phyloP scores from a whole-genome alignment of 768 basidiomycete genomes.

The Psilocybe tampanensis region DNA sequence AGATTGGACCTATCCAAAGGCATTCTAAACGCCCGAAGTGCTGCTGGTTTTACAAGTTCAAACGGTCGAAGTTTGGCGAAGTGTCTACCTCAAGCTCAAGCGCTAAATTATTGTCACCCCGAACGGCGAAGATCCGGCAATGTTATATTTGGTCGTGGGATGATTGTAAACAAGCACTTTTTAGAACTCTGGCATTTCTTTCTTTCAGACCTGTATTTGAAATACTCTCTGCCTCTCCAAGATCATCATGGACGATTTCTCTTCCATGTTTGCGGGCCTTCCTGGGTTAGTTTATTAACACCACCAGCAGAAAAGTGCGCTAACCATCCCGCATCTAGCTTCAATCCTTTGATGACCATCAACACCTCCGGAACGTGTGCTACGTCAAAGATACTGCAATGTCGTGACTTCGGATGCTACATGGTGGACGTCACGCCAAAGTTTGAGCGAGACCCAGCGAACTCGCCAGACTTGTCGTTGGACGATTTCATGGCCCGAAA shows the following conservation, averaged over 20 bases:
- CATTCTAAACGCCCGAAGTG: no score
- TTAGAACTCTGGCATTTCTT: no score
- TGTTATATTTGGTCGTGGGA: no score
- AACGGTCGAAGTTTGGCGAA: no score
- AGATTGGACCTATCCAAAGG: no score
- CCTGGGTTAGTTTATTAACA: background rate
- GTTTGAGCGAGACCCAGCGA: slow-evolving; percentile 22
- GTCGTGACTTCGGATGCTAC: slow-evolving; percentile 27
- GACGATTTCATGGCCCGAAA: slow-evolving; percentile 30
- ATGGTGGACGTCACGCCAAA: slow-evolving; percentile 29
- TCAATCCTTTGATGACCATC: slow-evolving; percentile 30
- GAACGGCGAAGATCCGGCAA: no score
- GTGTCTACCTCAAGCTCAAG: no score
- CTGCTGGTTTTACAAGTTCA: no score
- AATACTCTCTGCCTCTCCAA: no score
- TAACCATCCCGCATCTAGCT: slow-evolving; percentile 11
- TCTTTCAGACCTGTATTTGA: no score
- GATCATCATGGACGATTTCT: background rate
- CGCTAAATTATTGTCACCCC: no score
- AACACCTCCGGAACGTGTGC: slow-evolving; percentile 32
- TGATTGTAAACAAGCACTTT: no score
- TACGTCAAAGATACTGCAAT: slow-evolving; percentile 30
- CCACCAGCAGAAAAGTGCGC: background rate
- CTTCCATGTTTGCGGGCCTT: background rate
- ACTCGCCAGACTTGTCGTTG: slow-evolving; percentile 23